Evolutionary conservation across 2,329 filamentous ascomycete genomes (phyloP).

Genomic region (Aureobasidium pullulans): DNA sequence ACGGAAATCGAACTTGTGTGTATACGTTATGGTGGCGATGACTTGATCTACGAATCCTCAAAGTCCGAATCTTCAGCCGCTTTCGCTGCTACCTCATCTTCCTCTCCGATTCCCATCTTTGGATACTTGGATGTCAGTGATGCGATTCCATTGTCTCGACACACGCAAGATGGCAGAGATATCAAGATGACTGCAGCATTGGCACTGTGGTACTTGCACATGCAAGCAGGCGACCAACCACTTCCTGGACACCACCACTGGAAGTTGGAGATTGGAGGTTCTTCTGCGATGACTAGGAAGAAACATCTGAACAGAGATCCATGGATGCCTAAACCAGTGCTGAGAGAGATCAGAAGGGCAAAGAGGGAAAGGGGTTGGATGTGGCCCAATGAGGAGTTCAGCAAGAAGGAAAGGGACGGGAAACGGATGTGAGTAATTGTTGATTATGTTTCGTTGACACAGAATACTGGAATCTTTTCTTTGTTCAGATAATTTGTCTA

Average conservation of each 20-base stretch:
- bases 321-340: conserved; percentile 65
- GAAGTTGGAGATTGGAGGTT: conserved; percentile 36
- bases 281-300: conserved; percentile 62
- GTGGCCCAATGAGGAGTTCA: not conserved
- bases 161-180: conserved; percentile 25
- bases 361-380: not conserved
- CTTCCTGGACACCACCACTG: conserved; percentile 54
- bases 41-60: conserved; percentile 17
- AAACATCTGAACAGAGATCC: conserved; percentile 62
- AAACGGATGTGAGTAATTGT: no score
- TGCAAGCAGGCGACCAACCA: conserved; percentile 57
- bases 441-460: no score
- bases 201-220: conserved; percentile 71
- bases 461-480: no score
- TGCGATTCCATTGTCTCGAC: conserved; percentile 47
- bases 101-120: conserved; percentile 60
- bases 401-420: not conserved
- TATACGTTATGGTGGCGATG: conserved; percentile 63
- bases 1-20: conserved; percentile 93
- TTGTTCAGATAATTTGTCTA: no score
- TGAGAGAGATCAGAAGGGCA: conserved; percentile 27
- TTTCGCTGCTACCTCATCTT: conserved; percentile 19
- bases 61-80: not conserved
- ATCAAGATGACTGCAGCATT: conserved; percentile 61
- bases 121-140: conserved; percentile 73